Evolutionary conservation across 352 stramenopile genomes (phyloP).

Genomic region (Pythium guiyangense): DNA sequence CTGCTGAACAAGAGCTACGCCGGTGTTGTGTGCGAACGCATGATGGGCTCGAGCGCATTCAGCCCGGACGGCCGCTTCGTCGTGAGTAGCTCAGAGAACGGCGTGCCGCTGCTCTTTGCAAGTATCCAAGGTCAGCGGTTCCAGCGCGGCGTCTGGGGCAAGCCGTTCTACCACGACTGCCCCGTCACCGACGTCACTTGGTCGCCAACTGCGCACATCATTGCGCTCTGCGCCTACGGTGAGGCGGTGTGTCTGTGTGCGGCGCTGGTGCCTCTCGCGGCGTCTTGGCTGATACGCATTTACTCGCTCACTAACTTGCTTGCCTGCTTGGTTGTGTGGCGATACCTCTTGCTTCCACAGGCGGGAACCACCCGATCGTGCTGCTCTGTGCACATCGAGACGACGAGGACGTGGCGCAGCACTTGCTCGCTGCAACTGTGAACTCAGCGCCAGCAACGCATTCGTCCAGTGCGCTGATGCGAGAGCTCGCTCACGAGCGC

Average conservation of each 20-base stretch:
- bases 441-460: neutral
- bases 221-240: slow-evolving; percentile 61
- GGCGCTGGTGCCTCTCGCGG: too few species aligned
- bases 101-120: slow-evolving; percentile 42
- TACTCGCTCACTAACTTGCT: neutral
- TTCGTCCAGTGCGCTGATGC: neutral
- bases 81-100: slow-evolving; percentile 57
- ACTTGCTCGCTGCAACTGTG: neutral
- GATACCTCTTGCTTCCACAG: slow-evolving; percentile 8
- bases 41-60: slow-evolving; percentile 47
- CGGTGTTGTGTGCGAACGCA: slow-evolving; percentile 37
- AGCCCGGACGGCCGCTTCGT: slow-evolving; percentile 66
- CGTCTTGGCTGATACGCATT: too few species aligned
- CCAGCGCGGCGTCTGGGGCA: slow-evolving; percentile 44
- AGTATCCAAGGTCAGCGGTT: slow-evolving; percentile 50
- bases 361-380: slow-evolving; percentile 54
- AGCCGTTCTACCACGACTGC: slow-evolving; percentile 42
- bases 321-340: slow-evolving; percentile 1
- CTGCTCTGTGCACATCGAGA: slow-evolving; percentile 47
- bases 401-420: slow-evolving; percentile 28
- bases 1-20: slow-evolving; percentile 68
- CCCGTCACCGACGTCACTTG: slow-evolving; percentile 58
- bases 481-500: slow-evolving; percentile 4
- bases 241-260: neutral
- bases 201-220: slow-evolving; percentile 55